Conservation (phyloP, 495 filamentous ascomycete species). For the Neurospora sp. region DNA sequence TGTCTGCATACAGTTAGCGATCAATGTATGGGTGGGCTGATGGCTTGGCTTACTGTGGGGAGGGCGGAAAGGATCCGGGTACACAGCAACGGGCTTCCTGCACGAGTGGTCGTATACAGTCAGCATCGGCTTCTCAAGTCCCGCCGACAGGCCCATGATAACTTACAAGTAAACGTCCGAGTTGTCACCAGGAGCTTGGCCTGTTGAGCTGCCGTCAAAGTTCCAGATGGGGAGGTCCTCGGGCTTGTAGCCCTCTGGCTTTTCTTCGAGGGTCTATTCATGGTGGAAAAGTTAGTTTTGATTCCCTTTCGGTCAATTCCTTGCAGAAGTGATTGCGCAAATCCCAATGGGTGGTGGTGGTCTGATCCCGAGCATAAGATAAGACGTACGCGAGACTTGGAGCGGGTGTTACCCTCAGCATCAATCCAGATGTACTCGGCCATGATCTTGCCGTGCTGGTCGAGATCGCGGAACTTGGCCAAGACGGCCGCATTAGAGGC, state of each 20-base stretch:
- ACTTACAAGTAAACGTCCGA: conserved; percentile 77
- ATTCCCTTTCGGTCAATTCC: not conserved
- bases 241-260: conserved; percentile 48
- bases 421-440: conserved; percentile 93
- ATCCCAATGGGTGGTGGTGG: not conserved
- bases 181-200: conserved; percentile 84
- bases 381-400: conserved; percentile 75
- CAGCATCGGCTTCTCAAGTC: too few species aligned
- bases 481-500: not conserved
- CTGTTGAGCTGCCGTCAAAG: conserved; percentile 79
- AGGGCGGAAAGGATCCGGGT: conserved; percentile 76
- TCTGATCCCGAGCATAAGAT: conserved; percentile 9
- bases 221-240: conserved; percentile 94
- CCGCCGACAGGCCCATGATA: too few species aligned
- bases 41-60: conserved; percentile 8
- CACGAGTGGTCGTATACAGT: not conserved
- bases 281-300: not conserved
- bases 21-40: conserved; percentile 26
- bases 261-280: conserved; percentile 45
- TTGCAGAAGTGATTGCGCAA: not conserved
- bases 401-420: conserved; percentile 58
- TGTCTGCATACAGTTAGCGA: conserved; percentile 26
- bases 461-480: not conserved
- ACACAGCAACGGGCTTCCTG: conserved; percentile 53
- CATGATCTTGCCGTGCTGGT: conserved; percentile 33